Base-by-base conservation (phyloP, 768 basidiomycete genomes). In the Mycena olivaceomarginata region DNA sequence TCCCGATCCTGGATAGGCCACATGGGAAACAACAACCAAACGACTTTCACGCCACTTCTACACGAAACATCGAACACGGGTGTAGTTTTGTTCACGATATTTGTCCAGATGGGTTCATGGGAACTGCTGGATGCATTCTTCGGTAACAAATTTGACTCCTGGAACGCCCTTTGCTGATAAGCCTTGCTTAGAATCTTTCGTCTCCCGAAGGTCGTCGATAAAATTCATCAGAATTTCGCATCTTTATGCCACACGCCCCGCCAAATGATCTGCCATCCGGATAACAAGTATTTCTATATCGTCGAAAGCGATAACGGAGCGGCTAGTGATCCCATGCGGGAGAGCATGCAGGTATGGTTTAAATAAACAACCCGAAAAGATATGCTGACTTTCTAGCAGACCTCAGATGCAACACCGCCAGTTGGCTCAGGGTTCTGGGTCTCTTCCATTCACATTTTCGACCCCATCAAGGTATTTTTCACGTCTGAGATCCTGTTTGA, bases 301-400 rank as follows among this genome's bases (percentile, higher is more conserved):
- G 94, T 97, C 75, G 98, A 99, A 82, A 92, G 96, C 20, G 98
- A 99, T 80, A 97, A 99, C 84, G 92, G 98, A 13, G 94, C 95
- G 1, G 86, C 94, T 81, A 91, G 94, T 1, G 92, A 95, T 41
- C 91, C 90, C 41, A 93, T 94, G 3, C 89, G 90, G 10, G 86
- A 89, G 56, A 90, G 92, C 79, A 93, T 93, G 78, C 78, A 10
- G 69, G 67, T 69, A 59, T 10, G 43, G 43, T 20, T 45, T 11
- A n/a, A 57, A 57, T n/a, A 12, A 56, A 37, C 7, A 18, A 18
- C 48, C 15, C 39, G 48, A 65, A 39, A 20, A 98, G 43, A 45
- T 11, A 16, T 18, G 8, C 9, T 40, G n/a, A 40, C 22, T 12
- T 25, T 20, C 9, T 86, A 89, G 48, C 84, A 94, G 70, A 88